A percentile compares a stretch with the other conserved stretches of the same genome.
Evolutionary conservation across 768 basidiomycete genomes (phyloP).

Genomic region (Xanthoconium stramineum): DNA sequence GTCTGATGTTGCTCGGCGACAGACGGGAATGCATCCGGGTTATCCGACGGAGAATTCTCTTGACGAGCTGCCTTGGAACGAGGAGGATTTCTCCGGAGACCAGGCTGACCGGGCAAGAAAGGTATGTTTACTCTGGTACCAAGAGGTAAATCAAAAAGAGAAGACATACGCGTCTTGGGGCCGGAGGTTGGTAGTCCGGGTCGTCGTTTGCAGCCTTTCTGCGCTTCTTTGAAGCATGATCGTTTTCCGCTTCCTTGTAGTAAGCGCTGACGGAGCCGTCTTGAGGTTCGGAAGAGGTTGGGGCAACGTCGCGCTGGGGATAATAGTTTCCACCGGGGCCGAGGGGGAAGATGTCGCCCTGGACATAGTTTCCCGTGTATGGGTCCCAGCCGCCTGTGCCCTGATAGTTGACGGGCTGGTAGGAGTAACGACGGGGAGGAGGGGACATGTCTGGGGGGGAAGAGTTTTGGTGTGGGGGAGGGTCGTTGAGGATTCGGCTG

Average conservation of each 20-base stretch:
- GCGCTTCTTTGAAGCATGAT: constrained; percentile 45
- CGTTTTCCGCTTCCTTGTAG: constrained; percentile 31
- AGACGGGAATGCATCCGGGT: constrained; percentile 16
- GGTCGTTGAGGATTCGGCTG: constrained; percentile 77
- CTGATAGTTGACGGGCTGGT: constrained; percentile 39
- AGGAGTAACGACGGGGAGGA: constrained; percentile 32
- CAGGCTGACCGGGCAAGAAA: constrained; percentile 23
- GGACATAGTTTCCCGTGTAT: constrained; percentile 36
- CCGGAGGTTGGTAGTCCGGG: constrained; percentile 51
- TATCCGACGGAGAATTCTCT: constrained; percentile 27
- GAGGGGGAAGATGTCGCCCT: constrained; percentile 36
- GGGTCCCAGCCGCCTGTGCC: constrained; percentile 40
- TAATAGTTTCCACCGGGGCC: constrained; percentile 37
- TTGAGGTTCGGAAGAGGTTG: constrained; percentile 17
- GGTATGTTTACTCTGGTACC: not conserved
- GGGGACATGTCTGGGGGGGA: constrained; percentile 24
- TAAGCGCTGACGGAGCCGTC: constrained; percentile 22
- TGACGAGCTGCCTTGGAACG: constrained; percentile 34
- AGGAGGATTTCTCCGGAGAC: constrained; percentile 43
- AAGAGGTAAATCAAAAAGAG: not conserved
- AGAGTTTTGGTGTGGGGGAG: constrained; percentile 39
- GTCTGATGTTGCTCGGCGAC: constrained; percentile 22
- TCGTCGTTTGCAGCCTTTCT: constrained; percentile 47
- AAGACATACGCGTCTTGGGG: constrained; percentile 51
- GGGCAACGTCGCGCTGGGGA: constrained; percentile 25